phyloP scores from a whole-genome alignment of 2,329 filamentous ascomycete genomes.

The Alternaria gansuensis region DNA sequence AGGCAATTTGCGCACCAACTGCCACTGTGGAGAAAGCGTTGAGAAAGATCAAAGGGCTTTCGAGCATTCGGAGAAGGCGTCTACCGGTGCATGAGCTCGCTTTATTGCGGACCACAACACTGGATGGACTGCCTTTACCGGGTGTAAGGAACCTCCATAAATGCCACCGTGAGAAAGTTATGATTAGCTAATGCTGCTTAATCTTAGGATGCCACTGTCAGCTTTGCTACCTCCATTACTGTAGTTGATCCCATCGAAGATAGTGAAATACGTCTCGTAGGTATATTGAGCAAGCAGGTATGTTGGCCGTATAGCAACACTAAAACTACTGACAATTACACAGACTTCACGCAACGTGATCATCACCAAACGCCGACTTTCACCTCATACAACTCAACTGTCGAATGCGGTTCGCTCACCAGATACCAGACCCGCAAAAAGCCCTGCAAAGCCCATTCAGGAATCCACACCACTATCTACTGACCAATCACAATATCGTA shows the following conservation, averaged over 20 bases:
- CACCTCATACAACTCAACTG: not conserved
- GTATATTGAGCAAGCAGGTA: not conserved
- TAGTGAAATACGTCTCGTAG: conserved; percentile 17
- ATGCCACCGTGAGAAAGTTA: not conserved
- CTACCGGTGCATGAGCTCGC: conserved; percentile 41
- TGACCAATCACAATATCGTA: not conserved
- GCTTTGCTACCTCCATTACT: conserved; percentile 17
- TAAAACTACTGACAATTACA: conserved; percentile 3
- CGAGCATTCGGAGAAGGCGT: conserved; percentile 30
- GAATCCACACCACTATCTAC: not conserved
- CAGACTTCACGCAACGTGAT: not conserved
- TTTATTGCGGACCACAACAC: conserved; percentile 40
- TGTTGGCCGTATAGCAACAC: not conserved
- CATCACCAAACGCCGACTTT: not conserved
- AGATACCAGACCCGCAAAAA: not conserved
- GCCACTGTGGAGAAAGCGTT: not conserved
- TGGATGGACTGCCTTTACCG: conserved; percentile 37
- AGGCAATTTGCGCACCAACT: not conserved
- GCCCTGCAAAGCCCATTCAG: not conserved
- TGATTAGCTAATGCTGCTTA: conserved; percentile 19
- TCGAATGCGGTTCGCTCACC: not conserved
- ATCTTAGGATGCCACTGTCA: conserved; percentile 26
- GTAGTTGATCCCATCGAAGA: conserved; percentile 42
- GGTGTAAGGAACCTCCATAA: conserved; percentile 32
- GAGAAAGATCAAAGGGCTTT: not conserved